Evolutionary conservation across 2,329 filamentous ascomycete genomes (phyloP).

Genomic region (Penicillium brevicompactum): DNA sequence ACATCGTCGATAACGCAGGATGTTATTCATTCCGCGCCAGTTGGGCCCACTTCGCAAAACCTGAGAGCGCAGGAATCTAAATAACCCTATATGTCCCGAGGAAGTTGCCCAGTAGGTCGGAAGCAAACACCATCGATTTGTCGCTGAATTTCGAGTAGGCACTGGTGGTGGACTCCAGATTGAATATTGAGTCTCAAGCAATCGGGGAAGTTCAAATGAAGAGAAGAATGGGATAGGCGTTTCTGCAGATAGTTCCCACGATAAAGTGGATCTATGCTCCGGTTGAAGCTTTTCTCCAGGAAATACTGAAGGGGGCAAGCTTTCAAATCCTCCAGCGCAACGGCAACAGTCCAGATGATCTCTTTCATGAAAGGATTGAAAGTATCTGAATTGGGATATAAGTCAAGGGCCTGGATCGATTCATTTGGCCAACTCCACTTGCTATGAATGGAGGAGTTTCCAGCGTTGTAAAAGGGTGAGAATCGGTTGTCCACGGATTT

Average conservation of each 20-base stretch:
- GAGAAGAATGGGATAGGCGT: not conserved
- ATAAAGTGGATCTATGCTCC: not conserved
- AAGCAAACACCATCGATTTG: not conserved
- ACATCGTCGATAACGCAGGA: not conserved
- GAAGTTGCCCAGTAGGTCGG: not conserved
- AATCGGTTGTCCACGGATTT: not conserved
- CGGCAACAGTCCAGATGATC: not conserved
- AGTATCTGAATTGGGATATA: not conserved
- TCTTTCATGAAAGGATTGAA: not conserved
- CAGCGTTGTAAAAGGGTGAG: not conserved
- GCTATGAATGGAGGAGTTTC: not conserved
- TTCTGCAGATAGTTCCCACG: not conserved
- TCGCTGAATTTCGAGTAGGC: not conserved
- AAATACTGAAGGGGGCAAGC: not conserved
- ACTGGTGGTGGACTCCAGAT: not conserved
- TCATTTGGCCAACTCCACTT: not conserved
- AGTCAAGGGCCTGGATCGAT: not conserved
- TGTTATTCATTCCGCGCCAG: not conserved
- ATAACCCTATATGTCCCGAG: not conserved
- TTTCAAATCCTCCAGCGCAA: not conserved
- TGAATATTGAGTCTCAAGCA: not conserved
- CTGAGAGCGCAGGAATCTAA: not conserved
- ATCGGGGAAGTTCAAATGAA: not conserved
- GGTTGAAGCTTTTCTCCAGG: not conserved
- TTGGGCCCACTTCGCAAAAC: not conserved